Base-by-base conservation (phyloP, 2,329 filamentous ascomycete species). In the Fusarium hainanense region DNA sequence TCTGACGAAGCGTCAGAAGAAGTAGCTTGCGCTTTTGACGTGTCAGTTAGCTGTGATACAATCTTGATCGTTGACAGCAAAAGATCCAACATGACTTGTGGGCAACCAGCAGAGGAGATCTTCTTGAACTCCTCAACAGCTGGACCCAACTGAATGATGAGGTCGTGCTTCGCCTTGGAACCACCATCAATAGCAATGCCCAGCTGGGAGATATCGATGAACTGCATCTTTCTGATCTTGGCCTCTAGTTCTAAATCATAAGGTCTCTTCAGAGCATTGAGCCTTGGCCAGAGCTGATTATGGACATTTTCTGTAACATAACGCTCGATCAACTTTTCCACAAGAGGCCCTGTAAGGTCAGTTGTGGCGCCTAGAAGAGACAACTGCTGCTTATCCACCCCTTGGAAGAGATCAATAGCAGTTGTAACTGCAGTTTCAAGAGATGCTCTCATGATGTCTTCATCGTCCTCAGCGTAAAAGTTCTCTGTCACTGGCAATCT, bases 231-330 rank as follows among this genome's bases (percentile, higher is more conserved):
- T 43, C 92, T 89, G 58, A 98, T 96, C 76, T 96, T 94, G 27
- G 90, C 88, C 77, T 98, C 95, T 8, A 99, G 84, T 73, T 98
- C 94, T 11, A 92, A 83, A 75, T 99, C 96, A 70, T 98, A 94
- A 1, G 89, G 85, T 52, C 92, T 87, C 70, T 93, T 92, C 71
- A 97, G 88, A 4, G 89, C 86, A 77, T 90, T 93, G 23, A 99
- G 83, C 47, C 92, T 88, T 1, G 94, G 93, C 75, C 97, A 99
- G 12, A 99, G 83, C 28, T 97, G 86, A 75, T 95, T 91, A 74
- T 99, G 95, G 9, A 98, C 89, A 78, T 97, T 95, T 77, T 98
- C 96, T 0, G 93, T 89, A 43, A 99, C 90, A 80, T 99, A 98
- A 49, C 94, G 90, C 80, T 99, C 96, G 70, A 99, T 98, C 74